Evolutionary conservation across 2,329 filamentous ascomycete species (phyloP).

Genomic region (Fusarium sp.): DNA sequence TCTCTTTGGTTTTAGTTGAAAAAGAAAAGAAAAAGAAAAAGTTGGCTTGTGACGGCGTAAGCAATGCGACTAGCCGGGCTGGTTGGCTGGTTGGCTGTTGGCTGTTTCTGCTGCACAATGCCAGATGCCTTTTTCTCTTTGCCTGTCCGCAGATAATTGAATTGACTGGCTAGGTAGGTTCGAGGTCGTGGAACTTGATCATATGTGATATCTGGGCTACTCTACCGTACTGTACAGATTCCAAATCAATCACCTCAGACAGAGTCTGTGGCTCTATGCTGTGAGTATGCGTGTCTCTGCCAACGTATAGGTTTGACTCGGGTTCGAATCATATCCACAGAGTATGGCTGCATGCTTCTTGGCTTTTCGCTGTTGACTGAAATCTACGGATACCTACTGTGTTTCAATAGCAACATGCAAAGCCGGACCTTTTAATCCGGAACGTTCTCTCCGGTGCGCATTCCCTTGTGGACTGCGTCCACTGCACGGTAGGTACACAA

Average conservation of each 20-base stretch:
- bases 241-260: background rate
- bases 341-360: slow-evolving; percentile 7
- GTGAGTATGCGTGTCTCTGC: slow-evolving; percentile 6
- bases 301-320: background rate
- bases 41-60: background rate
- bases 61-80: background rate
- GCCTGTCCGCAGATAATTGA: background rate
- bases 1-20: background rate
- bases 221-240: background rate
- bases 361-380: background rate
- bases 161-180: background rate
- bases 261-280: background rate
- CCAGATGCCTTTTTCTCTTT: background rate
- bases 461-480: slow-evolving; percentile 9
- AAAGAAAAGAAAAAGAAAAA: background rate
- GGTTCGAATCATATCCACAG: background rate
- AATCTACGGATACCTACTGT: background rate
- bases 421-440: slow-evolving; percentile 20
- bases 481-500: slow-evolving; percentile 19
- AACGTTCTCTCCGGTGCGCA: slow-evolving; percentile 28
- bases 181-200: slow-evolving; percentile 14
- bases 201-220: slow-evolving; percentile 5
- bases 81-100: background rate
- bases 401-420: slow-evolving; percentile 2
- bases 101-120: background rate